Percentiles rank a stretch among this genome's conserved stretches.
Conservation (phyloP, 192 early-diverging fungal species). For the Backusella tarrabulga region DNA sequence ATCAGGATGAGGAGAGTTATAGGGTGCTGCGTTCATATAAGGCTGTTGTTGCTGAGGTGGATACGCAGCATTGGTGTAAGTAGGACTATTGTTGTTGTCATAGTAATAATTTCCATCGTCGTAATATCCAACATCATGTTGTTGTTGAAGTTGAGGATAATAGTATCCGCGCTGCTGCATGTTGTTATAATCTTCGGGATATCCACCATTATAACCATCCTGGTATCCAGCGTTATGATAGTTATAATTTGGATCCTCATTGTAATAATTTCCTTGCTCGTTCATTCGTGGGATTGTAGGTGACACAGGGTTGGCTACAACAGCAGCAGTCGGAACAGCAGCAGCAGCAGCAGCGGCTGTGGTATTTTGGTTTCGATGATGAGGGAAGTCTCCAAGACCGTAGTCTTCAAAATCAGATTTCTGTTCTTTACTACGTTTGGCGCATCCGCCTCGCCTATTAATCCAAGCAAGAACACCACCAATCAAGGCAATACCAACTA, state of each 20-base stretch:
- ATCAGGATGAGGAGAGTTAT: background rate
- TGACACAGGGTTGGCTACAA: background rate
- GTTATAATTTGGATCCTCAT: slow-evolving; percentile 1
- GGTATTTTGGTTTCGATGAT: slow-evolving; percentile 10
- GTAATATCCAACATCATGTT: slow-evolving; percentile 18
- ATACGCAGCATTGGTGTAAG: background rate
- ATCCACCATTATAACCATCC: background rate
- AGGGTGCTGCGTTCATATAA: background rate
- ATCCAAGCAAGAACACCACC: slow-evolving; percentile 29
- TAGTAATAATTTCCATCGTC: slow-evolving; percentile 25
- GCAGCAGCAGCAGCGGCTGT: too few relatives aligned
- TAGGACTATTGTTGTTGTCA: background rate
- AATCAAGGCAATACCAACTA: slow-evolving; percentile 31
- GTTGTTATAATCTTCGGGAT: slow-evolving; percentile 1
- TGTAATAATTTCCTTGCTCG: slow-evolving; percentile 17
- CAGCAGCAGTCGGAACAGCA: background rate
- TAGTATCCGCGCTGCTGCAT: background rate
- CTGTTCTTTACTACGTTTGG: background rate
- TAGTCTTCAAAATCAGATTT: slow-evolving; percentile 12
- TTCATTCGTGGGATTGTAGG: slow-evolving; percentile 29
- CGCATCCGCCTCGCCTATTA: slow-evolving; percentile 31
- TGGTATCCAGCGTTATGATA: background rate
- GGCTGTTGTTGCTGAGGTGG: background rate
- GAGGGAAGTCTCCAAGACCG: slow-evolving; percentile 7
- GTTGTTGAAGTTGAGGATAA: slow-evolving; percentile 12